Conservation (phyloP, 2,329 filamentous ascomycete genomes). For the Aspergillus sp. region DNA sequence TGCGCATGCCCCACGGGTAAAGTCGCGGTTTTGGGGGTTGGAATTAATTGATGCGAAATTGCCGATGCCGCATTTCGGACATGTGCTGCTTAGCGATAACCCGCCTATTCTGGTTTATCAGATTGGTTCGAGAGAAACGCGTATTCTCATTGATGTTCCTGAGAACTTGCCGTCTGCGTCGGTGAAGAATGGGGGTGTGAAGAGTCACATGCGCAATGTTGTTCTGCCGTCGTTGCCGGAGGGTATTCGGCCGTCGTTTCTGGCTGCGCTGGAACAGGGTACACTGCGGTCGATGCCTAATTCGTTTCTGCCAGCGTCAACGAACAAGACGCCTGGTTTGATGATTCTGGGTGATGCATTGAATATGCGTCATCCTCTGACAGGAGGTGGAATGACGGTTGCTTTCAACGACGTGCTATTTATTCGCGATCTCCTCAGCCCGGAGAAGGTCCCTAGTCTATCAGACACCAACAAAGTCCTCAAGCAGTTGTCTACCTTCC, state of each 20-base stretch:
- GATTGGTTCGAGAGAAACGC: conserved; percentile 90
- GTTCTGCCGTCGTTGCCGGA: conserved; percentile 72
- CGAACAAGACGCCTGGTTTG: conserved; percentile 63
- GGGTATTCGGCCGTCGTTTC: conserved; percentile 65
- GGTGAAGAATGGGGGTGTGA: conserved; percentile 70
- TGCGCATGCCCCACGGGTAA: conserved; percentile 58
- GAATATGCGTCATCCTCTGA: conserved; percentile 99
- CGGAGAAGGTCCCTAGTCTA: conserved; percentile 61
- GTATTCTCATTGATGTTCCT: conserved; percentile 82
- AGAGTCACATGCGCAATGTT: conserved; percentile 71
- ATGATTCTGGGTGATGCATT: conserved; percentile 86
- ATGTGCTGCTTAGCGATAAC: conserved; percentile 75
- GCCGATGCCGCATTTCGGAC: conserved; percentile 68
- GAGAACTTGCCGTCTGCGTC: conserved; percentile 67
- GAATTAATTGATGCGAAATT: conserved; percentile 84
- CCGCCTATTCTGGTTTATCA: conserved; percentile 88
- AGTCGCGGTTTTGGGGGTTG: conserved; percentile 86
- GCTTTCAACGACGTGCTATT: conserved; percentile 87
- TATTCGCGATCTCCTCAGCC: conserved; percentile 66
- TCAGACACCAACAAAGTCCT: conserved; percentile 60
- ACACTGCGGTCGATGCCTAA: conserved; percentile 91
- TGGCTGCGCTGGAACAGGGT: conserved; percentile 67
- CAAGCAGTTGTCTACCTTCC: conserved; percentile 65
- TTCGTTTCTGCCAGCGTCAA: conserved; percentile 77
- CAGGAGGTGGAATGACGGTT: conserved; percentile 96